Percentiles rank a stretch among this genome's conserved stretches.
phyloP scores from a whole-genome alignment of 2,329 filamentous ascomycete species.

The Escovopsis sp. region DNA sequence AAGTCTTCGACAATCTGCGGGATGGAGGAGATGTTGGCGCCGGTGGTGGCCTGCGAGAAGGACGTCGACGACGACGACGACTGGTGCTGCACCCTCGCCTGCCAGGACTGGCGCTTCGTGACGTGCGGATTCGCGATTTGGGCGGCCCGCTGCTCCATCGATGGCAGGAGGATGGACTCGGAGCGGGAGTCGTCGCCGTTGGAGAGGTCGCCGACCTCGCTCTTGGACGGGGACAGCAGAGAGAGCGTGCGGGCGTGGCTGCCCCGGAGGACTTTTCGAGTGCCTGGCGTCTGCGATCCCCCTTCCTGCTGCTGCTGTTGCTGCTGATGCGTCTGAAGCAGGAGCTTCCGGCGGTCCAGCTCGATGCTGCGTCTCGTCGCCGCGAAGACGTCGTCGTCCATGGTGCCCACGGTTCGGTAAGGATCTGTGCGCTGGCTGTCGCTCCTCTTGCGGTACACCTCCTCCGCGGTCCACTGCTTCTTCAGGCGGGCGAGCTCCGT shows the following conservation, averaged over 20 bases:
- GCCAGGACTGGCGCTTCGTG: constrained; percentile 45
- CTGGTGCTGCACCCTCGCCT: constrained; percentile 32
- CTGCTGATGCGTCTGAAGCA: constrained; percentile 37
- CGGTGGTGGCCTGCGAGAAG: too few species aligned
- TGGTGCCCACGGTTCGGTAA: constrained; percentile 1
- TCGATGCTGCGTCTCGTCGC: constrained; percentile 36
- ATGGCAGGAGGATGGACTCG: constrained; percentile 12
- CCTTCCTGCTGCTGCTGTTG: too few species aligned
- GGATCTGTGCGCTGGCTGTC: constrained; percentile 12
- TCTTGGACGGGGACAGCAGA: constrained; percentile 55
- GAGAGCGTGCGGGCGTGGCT: constrained; percentile 54
- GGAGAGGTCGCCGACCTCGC: constrained; percentile 26
- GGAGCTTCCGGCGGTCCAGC: constrained; percentile 55
- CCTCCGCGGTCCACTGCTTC: constrained; percentile 65
- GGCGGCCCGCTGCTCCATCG: constrained; percentile 17
- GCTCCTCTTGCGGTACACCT: constrained; percentile 59
- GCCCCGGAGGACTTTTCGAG: constrained; percentile 53
- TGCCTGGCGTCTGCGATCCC: constrained; percentile 23
- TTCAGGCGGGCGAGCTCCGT: constrained; percentile 61
- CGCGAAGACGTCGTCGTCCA: constrained; percentile 18
- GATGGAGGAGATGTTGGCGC: constrained; percentile 12
- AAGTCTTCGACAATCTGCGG: constrained; percentile 84
- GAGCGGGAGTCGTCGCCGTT: constrained; percentile 24
- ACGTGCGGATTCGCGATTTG: constrained; percentile 24
- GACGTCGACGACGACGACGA: constrained; percentile 17